These are phyloP conservation scores for Cordia subcordata DNA, from an alignment of 257 asterid species.

Conservation along the genomic window DNA sequence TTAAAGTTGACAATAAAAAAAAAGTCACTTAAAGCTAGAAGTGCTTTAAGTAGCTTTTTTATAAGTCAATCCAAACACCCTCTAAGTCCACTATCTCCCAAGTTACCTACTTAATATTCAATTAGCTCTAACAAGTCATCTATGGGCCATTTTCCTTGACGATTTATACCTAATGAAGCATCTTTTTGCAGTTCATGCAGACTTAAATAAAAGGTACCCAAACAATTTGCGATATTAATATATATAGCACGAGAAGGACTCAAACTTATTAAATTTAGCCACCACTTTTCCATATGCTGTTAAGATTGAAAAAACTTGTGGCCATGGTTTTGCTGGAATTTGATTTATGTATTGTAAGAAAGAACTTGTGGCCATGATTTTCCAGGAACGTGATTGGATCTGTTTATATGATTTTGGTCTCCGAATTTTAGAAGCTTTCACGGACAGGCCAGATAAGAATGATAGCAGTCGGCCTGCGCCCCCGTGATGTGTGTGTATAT, in stretches of 20 bases:
- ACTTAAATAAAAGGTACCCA: background rate
- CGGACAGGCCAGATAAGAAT: background rate
- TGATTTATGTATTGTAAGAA: too few species aligned
- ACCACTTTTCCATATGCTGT: background rate
- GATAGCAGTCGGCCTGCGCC: too few species aligned
- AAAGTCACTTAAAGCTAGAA: too few species aligned
- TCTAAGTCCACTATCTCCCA: conserved; percentile 30
- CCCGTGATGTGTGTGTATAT: too few species aligned
- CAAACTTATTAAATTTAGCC: background rate
- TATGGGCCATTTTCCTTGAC: conserved; percentile 9
- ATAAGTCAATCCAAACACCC: too few species aligned
- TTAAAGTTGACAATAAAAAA: too few species aligned
- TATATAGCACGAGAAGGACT: background rate
- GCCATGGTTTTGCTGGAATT: conserved; percentile 17
- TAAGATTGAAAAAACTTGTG: conserved; percentile 11
- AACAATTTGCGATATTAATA: background rate
- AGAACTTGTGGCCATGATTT: conserved; percentile 25
- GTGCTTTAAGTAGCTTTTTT: too few species aligned
- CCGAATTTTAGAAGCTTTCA: background rate
- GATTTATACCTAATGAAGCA: conserved; percentile 6
- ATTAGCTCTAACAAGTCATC: conserved; percentile 21
- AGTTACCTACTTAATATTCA: conserved; percentile 27
- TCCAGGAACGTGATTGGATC: background rate
- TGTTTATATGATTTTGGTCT: background rate
- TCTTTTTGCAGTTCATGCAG: conserved; percentile 1